These are phyloP conservation scores for Helicocarpus griseus DNA, from an alignment of 2,329 filamentous ascomycete species.

Conservation along the genomic window DNA sequence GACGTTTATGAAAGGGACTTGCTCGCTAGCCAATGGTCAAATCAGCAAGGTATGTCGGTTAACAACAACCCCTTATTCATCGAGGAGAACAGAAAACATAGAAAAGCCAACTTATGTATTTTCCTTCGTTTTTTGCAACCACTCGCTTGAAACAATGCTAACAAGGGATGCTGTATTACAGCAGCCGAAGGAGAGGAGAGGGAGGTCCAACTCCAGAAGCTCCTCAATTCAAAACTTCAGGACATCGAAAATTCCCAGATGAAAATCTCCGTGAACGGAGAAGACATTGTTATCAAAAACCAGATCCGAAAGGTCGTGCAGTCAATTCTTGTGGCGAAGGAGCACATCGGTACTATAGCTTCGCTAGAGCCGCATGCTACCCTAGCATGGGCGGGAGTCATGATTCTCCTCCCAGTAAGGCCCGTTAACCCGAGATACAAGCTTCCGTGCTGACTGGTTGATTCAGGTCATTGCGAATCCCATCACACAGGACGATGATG, in stretches of 20 bases:
- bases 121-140: neutral
- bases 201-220: neutral
- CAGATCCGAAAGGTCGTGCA: neutral
- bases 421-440: neutral
- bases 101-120: neutral
- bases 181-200: neutral
- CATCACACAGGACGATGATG: neutral
- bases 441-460: neutral
- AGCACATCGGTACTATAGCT: neutral
- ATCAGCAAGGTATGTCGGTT: neutral
- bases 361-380: neutral
- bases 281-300: neutral
- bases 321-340: neutral
- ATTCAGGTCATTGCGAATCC: neutral
- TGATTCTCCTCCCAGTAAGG: conserved; percentile 1
- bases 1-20: neutral
- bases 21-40: neutral
- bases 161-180: neutral
- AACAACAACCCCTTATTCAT: neutral
- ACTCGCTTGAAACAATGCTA: neutral
- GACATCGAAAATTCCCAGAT: conserved; percentile 1
- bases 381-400: neutral
- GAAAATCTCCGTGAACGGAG: neutral
- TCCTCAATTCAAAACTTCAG: neutral
- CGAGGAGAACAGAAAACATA: neutral